phyloP scores from a whole-genome alignment of 345 rosid genomes.

The Boechera stricta region DNA sequence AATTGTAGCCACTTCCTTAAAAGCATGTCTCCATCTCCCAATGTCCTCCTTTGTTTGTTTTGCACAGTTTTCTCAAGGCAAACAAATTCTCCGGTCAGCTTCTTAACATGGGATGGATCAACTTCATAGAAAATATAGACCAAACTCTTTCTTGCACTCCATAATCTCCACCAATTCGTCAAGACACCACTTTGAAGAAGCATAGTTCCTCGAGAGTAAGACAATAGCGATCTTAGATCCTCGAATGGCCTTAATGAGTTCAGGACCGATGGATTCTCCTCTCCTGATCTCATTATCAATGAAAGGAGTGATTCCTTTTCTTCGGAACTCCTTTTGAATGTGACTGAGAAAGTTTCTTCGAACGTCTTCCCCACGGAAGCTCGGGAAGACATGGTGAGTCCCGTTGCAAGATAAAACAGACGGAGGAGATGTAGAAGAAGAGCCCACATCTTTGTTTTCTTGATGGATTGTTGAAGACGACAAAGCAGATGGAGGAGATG shows the following conservation, averaged over 20 bases:
- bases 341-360: neutral
- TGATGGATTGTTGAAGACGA: neutral
- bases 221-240: neutral
- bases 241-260: neutral
- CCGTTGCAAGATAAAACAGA: neutral
- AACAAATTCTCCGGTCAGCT: neutral
- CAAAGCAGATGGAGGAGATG: neutral
- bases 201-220: neutral
- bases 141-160: neutral
- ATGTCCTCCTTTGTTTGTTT: neutral
- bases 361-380: neutral
- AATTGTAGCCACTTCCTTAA: neutral
- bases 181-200: constrained; percentile 6
- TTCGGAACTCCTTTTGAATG: neutral
- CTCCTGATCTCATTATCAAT: neutral
- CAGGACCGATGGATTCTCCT: neutral
- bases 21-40: neutral
- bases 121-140: neutral
- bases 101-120: neutral
- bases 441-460: no score
- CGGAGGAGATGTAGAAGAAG: neutral
- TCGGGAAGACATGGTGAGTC: neutral
- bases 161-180: neutral
- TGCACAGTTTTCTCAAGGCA: no score
- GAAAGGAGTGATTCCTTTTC: neutral